Base-by-base conservation (phyloP, 2,329 filamentous ascomycete species). In the Sporothrix pseudoabietina region DNA sequence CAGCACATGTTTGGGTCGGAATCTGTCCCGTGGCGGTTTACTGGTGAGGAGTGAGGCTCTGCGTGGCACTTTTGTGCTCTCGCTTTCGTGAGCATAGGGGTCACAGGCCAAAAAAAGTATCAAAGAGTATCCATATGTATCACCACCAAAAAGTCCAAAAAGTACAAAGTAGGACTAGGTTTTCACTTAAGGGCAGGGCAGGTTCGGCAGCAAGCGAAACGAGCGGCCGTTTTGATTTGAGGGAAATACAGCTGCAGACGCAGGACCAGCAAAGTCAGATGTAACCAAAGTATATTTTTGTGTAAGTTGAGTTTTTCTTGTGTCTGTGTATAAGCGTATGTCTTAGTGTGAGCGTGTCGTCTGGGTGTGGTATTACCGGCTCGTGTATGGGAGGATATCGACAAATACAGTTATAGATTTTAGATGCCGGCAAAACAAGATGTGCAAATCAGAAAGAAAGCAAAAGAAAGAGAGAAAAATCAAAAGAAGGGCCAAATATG, bases 251-350 rank as follows among this genome's bases (percentile, higher is more conserved):
- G 35, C 19, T n/a, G 32, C 61, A 8, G 39, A 10, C 22, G 10
- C 35, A 16, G 22, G 39, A 47, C n/a, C 22, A 66, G 5, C 8
- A 9, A 30, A 49, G 44, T 66, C 1, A 44, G 39, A 66, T 47
- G 61, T 66, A 66, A 65, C 59, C 8, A 65, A 65, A 65, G 59
- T 16, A 44, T 44, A 65, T 65, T 65, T 65, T 44, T 65, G 35
- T 65, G 59, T 26, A 16, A 65, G 59, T 12, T 41, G 19, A 10
- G 14, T 16, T 16, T n/a, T 44, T 3, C 3, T 44, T 22, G 35
- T 14, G 35, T 65, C 30, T 65, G 35, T 65, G 61, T 47, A 30
- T 47, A 30, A 30, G 61, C 30, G 39, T 66, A 44, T 41, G 39
- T 63, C 59, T 65, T 65, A 10, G 61, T 66, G n/a, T 65, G 59